phyloP scores from a whole-genome alignment of 192 early-diverging fungal genomes.

The Lunasporangiospora selenospora region DNA sequence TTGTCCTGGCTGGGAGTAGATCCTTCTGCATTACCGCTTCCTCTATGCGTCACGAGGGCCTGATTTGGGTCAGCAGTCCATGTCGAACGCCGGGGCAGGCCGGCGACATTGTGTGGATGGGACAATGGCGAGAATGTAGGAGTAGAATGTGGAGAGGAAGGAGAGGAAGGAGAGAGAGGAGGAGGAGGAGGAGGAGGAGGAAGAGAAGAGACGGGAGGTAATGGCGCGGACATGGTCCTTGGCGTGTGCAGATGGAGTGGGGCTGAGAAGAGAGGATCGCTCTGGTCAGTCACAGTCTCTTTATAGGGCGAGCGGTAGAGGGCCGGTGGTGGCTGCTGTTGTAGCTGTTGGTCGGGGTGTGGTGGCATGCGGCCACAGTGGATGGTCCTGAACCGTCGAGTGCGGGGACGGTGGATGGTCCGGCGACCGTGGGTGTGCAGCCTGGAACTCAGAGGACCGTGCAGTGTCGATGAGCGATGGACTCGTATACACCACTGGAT shows the following conservation, averaged over 20 bases:
- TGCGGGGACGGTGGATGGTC: not conserved
- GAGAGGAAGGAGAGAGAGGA: not conserved
- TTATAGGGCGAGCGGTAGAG: not conserved
- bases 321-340: not conserved
- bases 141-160: not conserved
- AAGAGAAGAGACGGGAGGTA: not conserved
- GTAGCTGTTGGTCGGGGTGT: not conserved
- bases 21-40: not conserved
- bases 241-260: not conserved
- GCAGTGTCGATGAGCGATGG: constrained; percentile 27
- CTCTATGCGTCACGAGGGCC: not conserved
- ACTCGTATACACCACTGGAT: constrained; percentile 28
- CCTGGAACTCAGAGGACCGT: not conserved
- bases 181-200: not conserved
- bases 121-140: not conserved
- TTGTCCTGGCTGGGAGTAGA: not conserved
- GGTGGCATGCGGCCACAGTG: not conserved
- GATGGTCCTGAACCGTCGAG: not conserved
- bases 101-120: no score
- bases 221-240: not conserved
- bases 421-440: not conserved
- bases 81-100: no score
- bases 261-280: not conserved
- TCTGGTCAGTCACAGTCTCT: no score
- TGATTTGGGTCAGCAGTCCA: not conserved